phyloP scores from a whole-genome alignment of 2,329 filamentous ascomycete species.

The Stachybotrys chartarum region DNA sequence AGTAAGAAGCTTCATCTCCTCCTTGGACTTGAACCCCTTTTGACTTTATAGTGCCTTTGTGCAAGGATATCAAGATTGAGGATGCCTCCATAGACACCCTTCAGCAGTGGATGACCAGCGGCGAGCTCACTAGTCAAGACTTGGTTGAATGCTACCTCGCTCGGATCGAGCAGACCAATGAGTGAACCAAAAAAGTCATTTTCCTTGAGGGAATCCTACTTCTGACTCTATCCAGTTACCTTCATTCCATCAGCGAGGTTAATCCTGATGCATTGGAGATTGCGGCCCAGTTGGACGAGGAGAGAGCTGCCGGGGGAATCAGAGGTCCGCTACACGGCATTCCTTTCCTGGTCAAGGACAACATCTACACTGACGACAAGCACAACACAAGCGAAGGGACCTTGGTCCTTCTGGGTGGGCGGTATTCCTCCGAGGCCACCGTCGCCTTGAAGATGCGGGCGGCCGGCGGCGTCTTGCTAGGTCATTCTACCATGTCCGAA shows the following conservation, averaged over 20 bases:
- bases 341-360: constrained; percentile 59
- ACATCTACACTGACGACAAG: constrained; percentile 52
- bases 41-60: constrained; percentile 1
- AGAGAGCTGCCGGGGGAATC: constrained; percentile 16
- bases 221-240: no score
- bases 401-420: constrained; percentile 3
- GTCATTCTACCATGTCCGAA: constrained; percentile 4
- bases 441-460: constrained; percentile 3
- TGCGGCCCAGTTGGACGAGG: constrained; percentile 21
- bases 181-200: no score
- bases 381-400: constrained; percentile 36
- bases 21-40: not conserved
- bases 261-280: constrained; percentile 26
- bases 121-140: constrained; percentile 1
- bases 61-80: constrained; percentile 5
- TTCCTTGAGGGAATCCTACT: not conserved
- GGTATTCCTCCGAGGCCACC: constrained; percentile 3
- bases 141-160: constrained; percentile 10
- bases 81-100: constrained; percentile 4
- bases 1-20: not conserved
- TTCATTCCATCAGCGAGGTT: constrained; percentile 25
- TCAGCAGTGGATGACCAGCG: constrained; percentile 3
- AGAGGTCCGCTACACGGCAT: constrained; percentile 51
- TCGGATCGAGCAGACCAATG: constrained; percentile 17
- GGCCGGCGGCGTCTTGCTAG: constrained; percentile 3